Base-by-base conservation (phyloP, 805 yeast genomes). In the Metschnikowia reukaufii region DNA sequence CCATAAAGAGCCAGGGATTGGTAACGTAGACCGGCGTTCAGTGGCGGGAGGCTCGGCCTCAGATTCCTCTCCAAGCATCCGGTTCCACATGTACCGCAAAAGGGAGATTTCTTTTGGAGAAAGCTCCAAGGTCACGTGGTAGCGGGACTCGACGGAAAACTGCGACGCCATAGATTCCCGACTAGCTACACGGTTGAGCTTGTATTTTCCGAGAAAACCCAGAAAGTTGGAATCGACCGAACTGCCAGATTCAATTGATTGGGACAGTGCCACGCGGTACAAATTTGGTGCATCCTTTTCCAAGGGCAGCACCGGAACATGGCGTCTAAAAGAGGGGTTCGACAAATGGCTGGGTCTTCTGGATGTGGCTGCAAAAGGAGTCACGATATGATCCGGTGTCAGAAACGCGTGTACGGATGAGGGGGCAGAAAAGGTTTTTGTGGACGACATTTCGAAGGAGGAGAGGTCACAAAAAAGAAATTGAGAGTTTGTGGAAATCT, bases 61-160 rank as follows among this genome's bases (percentile, higher is more conserved):
- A 5, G 64, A 65, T 45, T 69, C 72, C 33, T 72, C 76, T 31
- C 65, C 54, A 23, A 72, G 53, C 74, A 62, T 61, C 29, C 54
- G 51, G 47, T 47, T 50, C 59, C 83, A 78, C 4, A 80, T 76
- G 49, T 65, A 70, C 43, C 77, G 59, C 29, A 78, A 61, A 19
- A 72, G 57, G 8, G 73, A 77, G 31, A 76, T 76, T 49, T 78
- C 82, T 37, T 51, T 56, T 13, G 44, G 32, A 21, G 52, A 42
- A 42, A 55, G 49, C 23, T 45, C 44, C 36, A 68, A 55, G 9
- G 50, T 39, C 7, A 64, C 56, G 36, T 50, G 47, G 45, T 61
- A 64, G 37, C 50, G 56, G 21, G 55, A 35, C 25, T 47, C 49
- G 6, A 31, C 36, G n/a, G 56, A 43, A 21, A 53, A 43, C 17